Base-by-base conservation (phyloP, 2,329 filamentous ascomycete genomes). In the Cordyceps pruinosa region DNA sequence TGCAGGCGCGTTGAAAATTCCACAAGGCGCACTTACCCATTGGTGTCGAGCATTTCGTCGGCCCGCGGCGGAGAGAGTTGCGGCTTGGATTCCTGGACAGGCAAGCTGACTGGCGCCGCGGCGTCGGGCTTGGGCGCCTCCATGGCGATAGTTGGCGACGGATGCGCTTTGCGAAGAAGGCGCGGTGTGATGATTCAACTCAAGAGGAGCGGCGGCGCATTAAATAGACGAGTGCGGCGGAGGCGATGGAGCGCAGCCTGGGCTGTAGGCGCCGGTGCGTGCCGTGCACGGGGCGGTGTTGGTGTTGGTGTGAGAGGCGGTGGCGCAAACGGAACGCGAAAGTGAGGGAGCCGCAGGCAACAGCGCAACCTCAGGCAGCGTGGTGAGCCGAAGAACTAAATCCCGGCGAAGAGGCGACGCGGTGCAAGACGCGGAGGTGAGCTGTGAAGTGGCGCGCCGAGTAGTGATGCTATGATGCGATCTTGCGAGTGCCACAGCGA, bases 81-180 rank as follows among this genome's bases (percentile, higher is more conserved):
- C 66, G 74, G 70, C 73, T 83, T 84, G 65, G 78, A 47, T 26
- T 58, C 56, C 19, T 41, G 17, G 21, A 19, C 32, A 21, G 45
- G 45, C 48, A 34, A 32, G 41, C 23, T 70, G 65, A 80, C 79
- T 66, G 69, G 63, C 62, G 68, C 61, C 60, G 70, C 64, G 55
- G 69, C 66, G 65, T 79, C 73, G 60, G 74, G 68, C 46, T 68
- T 70, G 60, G 77, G 75, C 63, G 78, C 78, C 61, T 78, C 75
- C 79, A 82, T 82, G 66, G 74, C 74, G 75, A 77, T 35, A 75
- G 72, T 76, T 77, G 71, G 76, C 70, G 67, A 63, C 64, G 61
- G 60, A 47, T 50, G 64, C 63, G 67, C 47, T 75, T 77, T 72
- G 75, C 70, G 67, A 63, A 64, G 60, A 60, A 46, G 51, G 63